These are phyloP conservation scores for Dendrocalamus sinicus DNA, from an alignment of 176 grass and related monocot species.

Conservation along the genomic window DNA sequence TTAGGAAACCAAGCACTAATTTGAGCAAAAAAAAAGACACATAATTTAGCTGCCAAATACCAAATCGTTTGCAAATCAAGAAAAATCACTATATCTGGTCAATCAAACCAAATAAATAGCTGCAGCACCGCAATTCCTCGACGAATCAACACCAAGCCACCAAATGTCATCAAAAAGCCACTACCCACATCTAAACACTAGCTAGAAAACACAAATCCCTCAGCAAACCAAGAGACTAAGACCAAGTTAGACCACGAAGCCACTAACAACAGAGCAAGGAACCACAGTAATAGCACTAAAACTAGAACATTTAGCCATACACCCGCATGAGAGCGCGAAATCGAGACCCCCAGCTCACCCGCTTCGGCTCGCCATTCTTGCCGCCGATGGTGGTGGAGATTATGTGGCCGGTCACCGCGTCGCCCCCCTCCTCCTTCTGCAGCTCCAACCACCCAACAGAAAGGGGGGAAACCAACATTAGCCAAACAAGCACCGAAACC, in stretches of 20 bases:
- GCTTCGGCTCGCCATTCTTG: slow-evolving; percentile 98
- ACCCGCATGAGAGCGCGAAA: neutral
- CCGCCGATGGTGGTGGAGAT: slow-evolving; percentile 98
- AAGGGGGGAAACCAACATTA: slow-evolving; percentile 39
- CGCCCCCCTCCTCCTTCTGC: slow-evolving; percentile 53
- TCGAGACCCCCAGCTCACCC: slow-evolving; percentile 47
- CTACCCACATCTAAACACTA: neutral
- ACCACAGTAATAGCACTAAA: neutral
- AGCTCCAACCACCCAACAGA: neutral
- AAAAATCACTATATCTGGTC: neutral
- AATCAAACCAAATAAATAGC: neutral
- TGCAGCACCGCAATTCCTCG: neutral
- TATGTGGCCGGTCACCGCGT: slow-evolving; percentile 84
- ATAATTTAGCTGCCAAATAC: neutral
- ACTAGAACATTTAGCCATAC: slow-evolving; percentile 23
- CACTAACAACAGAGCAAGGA: neutral
- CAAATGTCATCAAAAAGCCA: neutral
- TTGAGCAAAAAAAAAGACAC: neutral
- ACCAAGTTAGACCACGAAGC: neutral
- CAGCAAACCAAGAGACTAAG: neutral
- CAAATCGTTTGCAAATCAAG: neutral
- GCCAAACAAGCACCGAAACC: neutral
- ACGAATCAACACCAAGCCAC: neutral
- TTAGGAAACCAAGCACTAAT: neutral
- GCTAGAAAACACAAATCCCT: neutral